Base-by-base conservation (phyloP, 495 filamentous ascomycete genomes). In the Astrothelium subdiscretum region DNA sequence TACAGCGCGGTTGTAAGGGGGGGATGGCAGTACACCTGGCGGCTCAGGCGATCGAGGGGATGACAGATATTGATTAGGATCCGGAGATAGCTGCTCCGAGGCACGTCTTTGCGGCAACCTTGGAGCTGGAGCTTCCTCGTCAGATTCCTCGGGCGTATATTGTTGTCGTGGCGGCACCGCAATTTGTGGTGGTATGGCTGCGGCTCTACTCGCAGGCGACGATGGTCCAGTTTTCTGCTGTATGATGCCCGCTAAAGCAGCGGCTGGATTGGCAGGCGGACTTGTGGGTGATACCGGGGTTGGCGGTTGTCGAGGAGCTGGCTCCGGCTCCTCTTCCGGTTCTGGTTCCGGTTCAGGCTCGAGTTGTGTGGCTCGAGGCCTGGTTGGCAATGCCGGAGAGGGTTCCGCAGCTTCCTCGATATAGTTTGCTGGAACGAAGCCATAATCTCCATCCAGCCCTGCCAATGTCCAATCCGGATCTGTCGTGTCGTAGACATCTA, bases 381-480 rank as follows among this genome's bases (percentile, higher is more conserved):
- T 61, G 40, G 68, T 65, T 62, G 66, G 43, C 18, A 24, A 24
- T 42, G 64, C 32, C 12, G 59, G 35, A 29, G 57, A 31, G 59
- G 38, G 31, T 26, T 59, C 59, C 26, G 57, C 42, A 20, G 52
- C 38, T 15, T 58, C 58, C 63, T 97, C 90, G 62, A 97, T 97
- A 72, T 99, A 99, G 74, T 96, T 97, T 58, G 92, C 83, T n/a
- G 94, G 94, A 29, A 87, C 94, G 74, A 97, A 99, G 60, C 94
- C 94, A 78, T 85, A 99, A 66, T 95, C 91, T 12, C 84, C 83
- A 68, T 91, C 84, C 51, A 83, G 77, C 0, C 92, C 92, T 24
- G 95, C 92, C 29, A 99, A 79, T 63, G 91, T 95, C 94, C 94
- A 99, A 73, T 97, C 94, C 20, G 91, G 91, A 75, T 97, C 94